These are phyloP conservation scores for Melanomma pulvis-pyrius DNA, from an alignment of 495 filamentous ascomycete species.

Conservation along the genomic window DNA sequence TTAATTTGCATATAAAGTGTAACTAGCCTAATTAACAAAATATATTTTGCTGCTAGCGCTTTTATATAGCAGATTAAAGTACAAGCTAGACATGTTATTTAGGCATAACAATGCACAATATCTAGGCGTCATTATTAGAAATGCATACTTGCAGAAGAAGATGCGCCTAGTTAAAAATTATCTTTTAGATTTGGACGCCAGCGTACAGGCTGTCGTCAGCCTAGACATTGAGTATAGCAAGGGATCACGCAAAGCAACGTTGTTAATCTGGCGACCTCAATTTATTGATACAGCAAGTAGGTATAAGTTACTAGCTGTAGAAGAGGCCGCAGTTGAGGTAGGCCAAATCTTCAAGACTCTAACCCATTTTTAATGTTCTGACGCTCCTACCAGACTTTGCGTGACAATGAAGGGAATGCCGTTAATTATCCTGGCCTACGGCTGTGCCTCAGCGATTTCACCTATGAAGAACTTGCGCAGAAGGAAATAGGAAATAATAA, in stretches of 20 bases:
- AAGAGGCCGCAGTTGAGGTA: slow-evolving; percentile 9
- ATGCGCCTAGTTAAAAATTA: slow-evolving; percentile 12
- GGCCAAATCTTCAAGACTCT: neutral
- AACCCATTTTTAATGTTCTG: no score
- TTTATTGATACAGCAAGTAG: neutral
- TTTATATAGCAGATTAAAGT: slow-evolving; percentile 10
- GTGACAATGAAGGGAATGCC: slow-evolving; percentile 5
- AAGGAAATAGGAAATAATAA: slow-evolving; percentile 1
- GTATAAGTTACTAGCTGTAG: slow-evolving; percentile 9
- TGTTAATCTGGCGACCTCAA: neutral
- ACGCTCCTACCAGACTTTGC: neutral
- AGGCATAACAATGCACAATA: slow-evolving; percentile 19
- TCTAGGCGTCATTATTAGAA: slow-evolving; percentile 6
- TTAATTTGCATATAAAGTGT: slow-evolving; percentile 26
- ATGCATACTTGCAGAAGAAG: slow-evolving; percentile 24
- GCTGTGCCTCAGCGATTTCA: neutral
- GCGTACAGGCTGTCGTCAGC: slow-evolving; percentile 4
- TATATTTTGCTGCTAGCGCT: slow-evolving; percentile 6
- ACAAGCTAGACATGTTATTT: slow-evolving; percentile 12
- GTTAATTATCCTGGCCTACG: neutral
- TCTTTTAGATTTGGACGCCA: slow-evolving; percentile 11
- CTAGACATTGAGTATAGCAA: slow-evolving; percentile 12
- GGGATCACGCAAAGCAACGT: slow-evolving; percentile 11
- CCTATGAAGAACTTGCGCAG: neutral
- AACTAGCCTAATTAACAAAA: slow-evolving; percentile 24